Percentiles rank a stretch among this genome's conserved stretches.
phyloP scores from a whole-genome alignment of 495 filamentous ascomycete genomes.

The Haplographium delicatum region DNA sequence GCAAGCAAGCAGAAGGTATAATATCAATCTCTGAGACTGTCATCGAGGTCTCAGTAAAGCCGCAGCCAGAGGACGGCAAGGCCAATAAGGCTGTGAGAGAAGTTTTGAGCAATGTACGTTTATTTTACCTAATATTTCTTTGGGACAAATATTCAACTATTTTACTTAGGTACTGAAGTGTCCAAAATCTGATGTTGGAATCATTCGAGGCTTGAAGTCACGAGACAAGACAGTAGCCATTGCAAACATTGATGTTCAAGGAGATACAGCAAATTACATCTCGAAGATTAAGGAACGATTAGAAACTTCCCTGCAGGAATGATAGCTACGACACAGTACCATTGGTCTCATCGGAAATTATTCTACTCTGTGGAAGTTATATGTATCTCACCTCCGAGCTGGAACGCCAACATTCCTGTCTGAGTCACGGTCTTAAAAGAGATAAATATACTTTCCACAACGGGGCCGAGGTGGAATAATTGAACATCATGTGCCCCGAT shows the following conservation, averaged over 20 bases:
- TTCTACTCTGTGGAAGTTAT: no score
- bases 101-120: conserved; percentile 55
- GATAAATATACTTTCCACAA: no score
- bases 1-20: conserved; percentile 54
- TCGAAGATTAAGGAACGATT: conserved; percentile 12
- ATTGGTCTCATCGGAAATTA: no score
- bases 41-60: conserved; percentile 58
- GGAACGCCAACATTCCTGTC: no score
- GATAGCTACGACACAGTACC: background rate
- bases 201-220: conserved; percentile 58
- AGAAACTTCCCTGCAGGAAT: conserved; percentile 5
- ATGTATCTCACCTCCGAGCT: no score
- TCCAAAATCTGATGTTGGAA: conserved; percentile 57
- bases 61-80: conserved; percentile 58
- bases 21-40: conserved; percentile 43
- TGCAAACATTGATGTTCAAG: conserved; percentile 16
- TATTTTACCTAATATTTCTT: background rate
- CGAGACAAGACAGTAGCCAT: conserved; percentile 54
- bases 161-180: conserved; percentile 45
- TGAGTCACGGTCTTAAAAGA: no score
- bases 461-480: no score
- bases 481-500: no score
- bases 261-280: conserved; percentile 9
- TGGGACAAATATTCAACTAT: background rate
- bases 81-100: conserved; percentile 62